Evolutionary conservation across 257 asterid genomes (phyloP), one percentile per base, ranked within the genome.

Genomic region (Nicotiana benthamiana): DNA sequence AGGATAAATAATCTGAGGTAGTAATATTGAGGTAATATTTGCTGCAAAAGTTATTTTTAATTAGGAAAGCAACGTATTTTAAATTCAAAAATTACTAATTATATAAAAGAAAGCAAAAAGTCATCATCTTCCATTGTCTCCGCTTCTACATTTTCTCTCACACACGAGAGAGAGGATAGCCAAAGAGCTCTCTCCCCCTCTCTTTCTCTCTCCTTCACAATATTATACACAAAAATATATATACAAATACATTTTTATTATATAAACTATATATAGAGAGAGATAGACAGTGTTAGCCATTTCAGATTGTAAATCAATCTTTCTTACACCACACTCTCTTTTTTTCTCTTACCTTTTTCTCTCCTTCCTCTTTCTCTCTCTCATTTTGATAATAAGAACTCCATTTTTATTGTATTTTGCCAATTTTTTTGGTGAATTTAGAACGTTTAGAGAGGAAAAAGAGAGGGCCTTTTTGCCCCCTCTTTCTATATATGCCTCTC

Each of bases 381-480:
- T n/a, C 63, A 1, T 51, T 13, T 17, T 6, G 18, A 26, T 70
- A 24, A 67, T 59, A 24, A 52, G 7, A 76, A 66, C 54, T 79
- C 75, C 57, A 53, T 83, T 74, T 66, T 43, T 40, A 40, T 40
- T 72, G 36, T 72, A 57, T 46, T 72, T 52, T 52, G 57, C 57
- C 57, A 52, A 52, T 4, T 52, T 56, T 56, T 56, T 72, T 43
- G 86, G 87, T 89, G 90, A 85, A 85, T 86, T 88, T 88, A 86
- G 86, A 89, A 87, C 83, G 83, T 80, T 79, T 89, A 78, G 46
- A 65, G 82, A 82, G 81, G 76, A 84, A 77, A 81, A 81, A 86
- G 84, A 87, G 87, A 87, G 90, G 94, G 95, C 90, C 93, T 86
- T 86, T 82, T 74, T 81, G 91, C 93, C 93, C 90, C 90, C 92